Conservation (phyloP, 108 stramenopile species). For the Cyclotella baltica region DNA sequence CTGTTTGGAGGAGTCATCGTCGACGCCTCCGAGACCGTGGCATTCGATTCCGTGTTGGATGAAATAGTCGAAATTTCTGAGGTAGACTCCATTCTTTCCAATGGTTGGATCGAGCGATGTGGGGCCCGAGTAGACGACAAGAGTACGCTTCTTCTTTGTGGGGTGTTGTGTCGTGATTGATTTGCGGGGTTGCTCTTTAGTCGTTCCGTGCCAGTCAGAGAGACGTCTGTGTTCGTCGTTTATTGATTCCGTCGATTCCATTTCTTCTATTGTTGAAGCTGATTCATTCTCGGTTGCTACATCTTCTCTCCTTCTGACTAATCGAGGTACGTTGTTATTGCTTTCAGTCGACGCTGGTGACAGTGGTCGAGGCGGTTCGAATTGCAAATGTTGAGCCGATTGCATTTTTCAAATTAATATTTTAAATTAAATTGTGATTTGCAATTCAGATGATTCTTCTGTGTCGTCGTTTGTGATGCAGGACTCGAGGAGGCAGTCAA, state of each 20-base stretch:
- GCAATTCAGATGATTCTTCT: too few species aligned
- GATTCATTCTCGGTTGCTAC: background rate
- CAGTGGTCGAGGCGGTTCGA: too few species aligned
- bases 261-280: background rate
- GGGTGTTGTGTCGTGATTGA: background rate
- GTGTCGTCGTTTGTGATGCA: too few species aligned
- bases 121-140: conserved; percentile 63
- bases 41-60: conserved; percentile 59
- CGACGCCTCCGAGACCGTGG: conserved; percentile 27
- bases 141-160: conserved; percentile 44
- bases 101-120: conserved; percentile 47
- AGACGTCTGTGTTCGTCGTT: background rate
- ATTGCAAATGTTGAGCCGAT: too few species aligned
- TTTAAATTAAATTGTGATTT: too few species aligned
- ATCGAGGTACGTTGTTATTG: too few species aligned
- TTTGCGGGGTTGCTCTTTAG: background rate
- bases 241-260: background rate
- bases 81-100: conserved; percentile 63
- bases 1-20: background rate
- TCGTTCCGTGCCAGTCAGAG: background rate
- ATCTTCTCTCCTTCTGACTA: background rate
- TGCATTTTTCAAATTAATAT: too few species aligned
- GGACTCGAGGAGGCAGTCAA: too few species aligned
- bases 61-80: conserved; percentile 62
- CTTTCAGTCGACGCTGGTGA: too few species aligned